Conservation (phyloP, 2,329 filamentous ascomycete species). For the Fusarium denticulatum region DNA sequence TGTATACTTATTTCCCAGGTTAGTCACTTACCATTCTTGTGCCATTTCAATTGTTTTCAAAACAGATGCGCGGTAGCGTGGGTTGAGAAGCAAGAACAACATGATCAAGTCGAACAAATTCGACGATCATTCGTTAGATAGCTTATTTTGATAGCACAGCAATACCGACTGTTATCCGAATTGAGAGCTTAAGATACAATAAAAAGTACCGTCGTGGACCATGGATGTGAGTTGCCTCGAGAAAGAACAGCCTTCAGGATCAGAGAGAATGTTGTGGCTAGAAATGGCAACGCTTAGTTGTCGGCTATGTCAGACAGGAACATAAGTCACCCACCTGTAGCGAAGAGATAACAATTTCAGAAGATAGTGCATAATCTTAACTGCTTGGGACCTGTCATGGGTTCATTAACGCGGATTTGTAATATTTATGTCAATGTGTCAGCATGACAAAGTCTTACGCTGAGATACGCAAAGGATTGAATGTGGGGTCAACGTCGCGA, state of each 20-base stretch:
- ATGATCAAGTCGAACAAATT: neutral
- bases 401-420: neutral
- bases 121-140: neutral
- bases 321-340: neutral
- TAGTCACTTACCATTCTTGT: neutral
- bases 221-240: neutral
- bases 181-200: accelerated
- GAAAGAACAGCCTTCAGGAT: neutral
- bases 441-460: neutral
- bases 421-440: neutral
- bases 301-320: too few species aligned
- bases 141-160: accelerated
- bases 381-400: neutral
- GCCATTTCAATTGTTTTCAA: accelerated
- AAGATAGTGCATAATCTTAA: neutral
- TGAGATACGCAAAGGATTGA: neutral
- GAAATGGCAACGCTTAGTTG: neutral
- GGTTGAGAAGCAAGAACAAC: neutral
- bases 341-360: neutral
- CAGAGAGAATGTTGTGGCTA: neutral
- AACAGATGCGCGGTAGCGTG: neutral
- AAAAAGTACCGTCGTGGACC: accelerated
- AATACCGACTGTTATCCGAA: accelerated
- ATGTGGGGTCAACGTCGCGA: neutral
- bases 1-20: neutral